phyloP scores from a whole-genome alignment of 257 asterid species.

The Thymus quinquecostatus region DNA sequence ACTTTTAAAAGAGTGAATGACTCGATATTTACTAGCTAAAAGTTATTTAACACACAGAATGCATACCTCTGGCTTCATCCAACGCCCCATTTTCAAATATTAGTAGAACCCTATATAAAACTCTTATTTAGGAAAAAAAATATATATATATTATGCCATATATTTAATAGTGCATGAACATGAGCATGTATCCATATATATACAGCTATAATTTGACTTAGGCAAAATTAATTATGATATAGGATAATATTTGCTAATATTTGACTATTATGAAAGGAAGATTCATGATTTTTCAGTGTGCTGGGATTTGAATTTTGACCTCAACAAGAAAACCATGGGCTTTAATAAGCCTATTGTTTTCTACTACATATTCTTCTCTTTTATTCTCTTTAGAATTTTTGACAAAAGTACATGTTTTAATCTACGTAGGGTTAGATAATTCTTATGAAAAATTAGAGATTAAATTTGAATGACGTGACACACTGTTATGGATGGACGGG shows the following conservation, averaged over 20 bases:
- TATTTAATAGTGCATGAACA: background rate
- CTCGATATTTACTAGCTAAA: too few relatives aligned
- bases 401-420: too few relatives aligned
- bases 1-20: too few relatives aligned
- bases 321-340: slow-evolving; percentile 48
- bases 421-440: too few relatives aligned
- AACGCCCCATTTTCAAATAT: slow-evolving; percentile 62
- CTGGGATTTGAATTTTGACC: slow-evolving; percentile 33
- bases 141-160: background rate
- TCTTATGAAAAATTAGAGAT: too few relatives aligned
- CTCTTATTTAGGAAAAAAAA: background rate
- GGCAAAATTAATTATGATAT: background rate
- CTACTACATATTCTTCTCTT: background rate
- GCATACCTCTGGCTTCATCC: slow-evolving; percentile 85
- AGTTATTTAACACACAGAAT: too few relatives aligned
- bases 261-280: slow-evolving; percentile 22
- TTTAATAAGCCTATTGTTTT: slow-evolving; percentile 28
- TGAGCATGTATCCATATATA: slow-evolving; percentile 30
- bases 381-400: too few relatives aligned
- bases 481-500: too few relatives aligned
- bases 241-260: background rate
- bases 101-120: too few relatives aligned
- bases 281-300: slow-evolving; percentile 44
- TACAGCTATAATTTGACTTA: slow-evolving; percentile 20
- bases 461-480: too few relatives aligned